A percentile compares a stretch with the other conserved stretches of the same genome.
These are phyloP conservation scores for Microthlaspi erraticum DNA, from an alignment of 345 rosid species.

Conservation along the genomic window DNA sequence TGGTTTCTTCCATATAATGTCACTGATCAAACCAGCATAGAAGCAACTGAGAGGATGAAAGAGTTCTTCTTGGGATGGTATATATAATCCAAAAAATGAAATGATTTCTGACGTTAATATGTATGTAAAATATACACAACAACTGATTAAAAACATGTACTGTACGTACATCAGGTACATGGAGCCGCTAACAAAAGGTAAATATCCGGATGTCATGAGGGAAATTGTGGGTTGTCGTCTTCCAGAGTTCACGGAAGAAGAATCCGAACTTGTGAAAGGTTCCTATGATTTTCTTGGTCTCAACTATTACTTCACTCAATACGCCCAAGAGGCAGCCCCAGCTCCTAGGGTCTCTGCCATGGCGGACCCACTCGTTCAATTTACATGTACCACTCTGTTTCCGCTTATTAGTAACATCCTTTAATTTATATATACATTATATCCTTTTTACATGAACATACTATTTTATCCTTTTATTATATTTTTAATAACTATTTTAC, in stretches of 20 bases:
- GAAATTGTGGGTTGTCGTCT: conserved; percentile 2
- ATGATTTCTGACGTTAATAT: background rate
- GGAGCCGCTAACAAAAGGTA: conserved; percentile 38
- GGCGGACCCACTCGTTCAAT: background rate
- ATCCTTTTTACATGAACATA: no score
- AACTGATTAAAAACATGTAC: no score
- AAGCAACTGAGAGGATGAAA: conserved; percentile 7
- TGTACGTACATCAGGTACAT: conserved; percentile 27
- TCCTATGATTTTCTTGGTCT: conserved; percentile 40
- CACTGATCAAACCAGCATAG: background rate
- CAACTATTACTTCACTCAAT: conserved; percentile 36
- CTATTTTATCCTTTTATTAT: no score
- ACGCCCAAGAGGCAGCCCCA: background rate
- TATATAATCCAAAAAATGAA: background rate
- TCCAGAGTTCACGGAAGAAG: conserved; percentile 8
- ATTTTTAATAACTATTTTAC: no score
- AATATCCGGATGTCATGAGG: conserved; percentile 32
- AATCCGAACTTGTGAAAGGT: background rate
- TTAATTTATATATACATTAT: no score
- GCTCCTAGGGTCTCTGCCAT: background rate
- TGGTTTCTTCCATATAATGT: conserved; percentile 25
- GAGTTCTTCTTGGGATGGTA: conserved; percentile 38
- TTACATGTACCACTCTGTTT: background rate
- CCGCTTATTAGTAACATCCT: no score
- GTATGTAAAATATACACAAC: no score